Evolutionary conservation across 192 early-diverging fungal species (phyloP).

Genomic region (Podila epigama): DNA sequence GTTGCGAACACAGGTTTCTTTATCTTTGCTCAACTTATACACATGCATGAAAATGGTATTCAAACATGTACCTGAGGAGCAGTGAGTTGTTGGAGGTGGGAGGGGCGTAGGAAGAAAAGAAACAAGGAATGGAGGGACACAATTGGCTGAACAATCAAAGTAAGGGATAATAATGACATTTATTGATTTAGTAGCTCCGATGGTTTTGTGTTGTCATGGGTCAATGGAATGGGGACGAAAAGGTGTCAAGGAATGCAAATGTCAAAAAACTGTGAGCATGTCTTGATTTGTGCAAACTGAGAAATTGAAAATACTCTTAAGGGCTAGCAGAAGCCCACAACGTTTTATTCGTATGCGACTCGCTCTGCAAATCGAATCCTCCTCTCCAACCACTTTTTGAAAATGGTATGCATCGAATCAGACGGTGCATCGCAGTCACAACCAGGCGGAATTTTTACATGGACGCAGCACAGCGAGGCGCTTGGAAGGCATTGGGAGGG

Average conservation of each 20-base stretch:
- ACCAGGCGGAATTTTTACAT: not conserved
- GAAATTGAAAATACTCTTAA: too few relatives aligned
- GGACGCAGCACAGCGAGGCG: not conserved
- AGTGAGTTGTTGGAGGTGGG: not conserved
- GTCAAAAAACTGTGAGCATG: too few relatives aligned
- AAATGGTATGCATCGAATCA: conserved; percentile 2
- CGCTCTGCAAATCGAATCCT: not conserved
- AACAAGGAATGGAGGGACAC: not conserved
- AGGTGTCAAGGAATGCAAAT: not conserved
- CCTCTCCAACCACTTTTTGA: conserved; percentile 7
- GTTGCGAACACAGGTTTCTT: not conserved
- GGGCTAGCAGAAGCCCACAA: not conserved
- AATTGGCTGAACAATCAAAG: too few relatives aligned
- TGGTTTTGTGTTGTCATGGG: conserved; percentile 5
- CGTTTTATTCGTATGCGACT: not conserved
- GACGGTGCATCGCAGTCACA: not conserved
- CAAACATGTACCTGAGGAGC: conserved; percentile 48
- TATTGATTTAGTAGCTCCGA: not conserved
- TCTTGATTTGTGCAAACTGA: too few relatives aligned
- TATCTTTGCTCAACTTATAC: conserved; percentile 49
- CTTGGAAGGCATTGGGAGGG: not conserved
- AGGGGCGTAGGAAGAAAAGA: not conserved
- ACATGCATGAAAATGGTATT: conserved; percentile 48
- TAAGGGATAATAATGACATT: not conserved
- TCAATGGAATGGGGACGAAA: not conserved